These are phyloP conservation scores for Tolypocladium tropicale DNA, from an alignment of 2,329 filamentous ascomycete species.

Conservation along the genomic window DNA sequence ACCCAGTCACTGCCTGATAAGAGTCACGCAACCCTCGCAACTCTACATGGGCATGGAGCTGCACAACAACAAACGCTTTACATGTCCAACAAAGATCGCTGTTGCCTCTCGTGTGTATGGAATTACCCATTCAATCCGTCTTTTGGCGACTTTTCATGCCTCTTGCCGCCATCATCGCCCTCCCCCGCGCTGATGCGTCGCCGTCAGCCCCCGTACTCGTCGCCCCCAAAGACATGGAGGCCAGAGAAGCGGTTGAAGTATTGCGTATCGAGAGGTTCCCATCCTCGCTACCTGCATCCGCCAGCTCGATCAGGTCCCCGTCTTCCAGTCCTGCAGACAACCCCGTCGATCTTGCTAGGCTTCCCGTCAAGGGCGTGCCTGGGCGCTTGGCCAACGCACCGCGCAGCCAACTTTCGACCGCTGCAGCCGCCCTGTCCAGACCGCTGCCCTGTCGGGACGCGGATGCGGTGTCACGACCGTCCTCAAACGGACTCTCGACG, in stretches of 20 bases:
- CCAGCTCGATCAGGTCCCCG: constrained; percentile 62
- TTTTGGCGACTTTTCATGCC: constrained; percentile 24
- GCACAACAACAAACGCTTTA: neutral
- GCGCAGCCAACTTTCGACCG: constrained; percentile 83
- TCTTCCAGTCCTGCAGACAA: constrained; percentile 19
- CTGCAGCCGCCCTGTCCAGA: constrained; percentile 76
- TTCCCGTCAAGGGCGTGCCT: constrained; percentile 36
- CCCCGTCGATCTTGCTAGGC: constrained; percentile 22
- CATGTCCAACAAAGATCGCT: neutral
- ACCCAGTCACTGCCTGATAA: no score
- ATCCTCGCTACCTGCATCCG: constrained; percentile 50
- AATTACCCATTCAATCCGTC: constrained; percentile 18
- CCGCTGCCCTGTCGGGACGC: constrained; percentile 37
- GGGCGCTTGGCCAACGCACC: constrained; percentile 62
- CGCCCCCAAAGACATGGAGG: constrained; percentile 15
- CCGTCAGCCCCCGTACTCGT: constrained; percentile 29
- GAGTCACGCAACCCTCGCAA: no score
- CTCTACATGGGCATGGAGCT: no score
- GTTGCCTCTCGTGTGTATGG: neutral
- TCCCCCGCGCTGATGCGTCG: constrained; percentile 26
- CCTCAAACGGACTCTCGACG: constrained; percentile 40
- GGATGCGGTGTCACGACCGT: constrained; percentile 31
- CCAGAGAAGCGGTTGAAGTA: constrained; percentile 16
- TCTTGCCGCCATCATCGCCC: constrained; percentile 14
- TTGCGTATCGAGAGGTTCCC: constrained; percentile 18